Evolutionary conservation across 1,284 basidiomycete genomes (phyloP).

Genomic region (Cystobasidiaceae sp.): DNA sequence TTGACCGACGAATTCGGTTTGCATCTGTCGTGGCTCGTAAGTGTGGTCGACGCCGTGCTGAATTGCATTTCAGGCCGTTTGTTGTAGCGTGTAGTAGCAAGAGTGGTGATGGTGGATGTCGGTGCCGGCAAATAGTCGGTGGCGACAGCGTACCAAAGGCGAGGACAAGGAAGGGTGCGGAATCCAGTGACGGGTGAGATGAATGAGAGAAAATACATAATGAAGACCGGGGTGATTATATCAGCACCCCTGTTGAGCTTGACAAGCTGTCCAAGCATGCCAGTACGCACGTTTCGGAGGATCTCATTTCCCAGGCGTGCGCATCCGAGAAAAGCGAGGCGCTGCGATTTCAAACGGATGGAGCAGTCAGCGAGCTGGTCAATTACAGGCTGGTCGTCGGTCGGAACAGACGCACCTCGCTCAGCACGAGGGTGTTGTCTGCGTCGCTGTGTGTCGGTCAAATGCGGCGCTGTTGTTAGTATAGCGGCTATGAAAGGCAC

Average conservation of each 20-base stretch:
- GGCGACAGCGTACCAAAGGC: no score
- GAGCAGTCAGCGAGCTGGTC: neutral
- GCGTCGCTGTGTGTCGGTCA: neutral
- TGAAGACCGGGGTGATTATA: no score
- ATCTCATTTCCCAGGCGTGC: slow-evolving; percentile 23
- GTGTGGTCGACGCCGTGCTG: slow-evolving; percentile 8
- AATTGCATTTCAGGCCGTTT: neutral
- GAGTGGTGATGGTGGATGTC: no score
- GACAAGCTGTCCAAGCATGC: neutral
- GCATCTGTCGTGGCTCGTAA: slow-evolving; percentile 14
- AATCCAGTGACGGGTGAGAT: no score
- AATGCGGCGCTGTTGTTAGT: neutral
- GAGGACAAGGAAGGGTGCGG: no score
- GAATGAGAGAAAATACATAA: no score
- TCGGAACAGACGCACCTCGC: no score
- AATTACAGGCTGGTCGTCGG: no score
- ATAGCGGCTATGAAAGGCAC: neutral
- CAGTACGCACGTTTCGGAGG: neutral
- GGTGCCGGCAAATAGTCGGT: no score
- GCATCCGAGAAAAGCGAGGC: slow-evolving; percentile 22
- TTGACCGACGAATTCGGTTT: slow-evolving; percentile 26
- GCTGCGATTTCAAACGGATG: neutral
- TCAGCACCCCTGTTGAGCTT: neutral
- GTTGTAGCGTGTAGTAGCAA: no score
- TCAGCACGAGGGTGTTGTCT: slow-evolving; percentile 25